Evolutionary conservation across 805 yeast genomes (phyloP).

Genomic region (Candida germanica): DNA sequence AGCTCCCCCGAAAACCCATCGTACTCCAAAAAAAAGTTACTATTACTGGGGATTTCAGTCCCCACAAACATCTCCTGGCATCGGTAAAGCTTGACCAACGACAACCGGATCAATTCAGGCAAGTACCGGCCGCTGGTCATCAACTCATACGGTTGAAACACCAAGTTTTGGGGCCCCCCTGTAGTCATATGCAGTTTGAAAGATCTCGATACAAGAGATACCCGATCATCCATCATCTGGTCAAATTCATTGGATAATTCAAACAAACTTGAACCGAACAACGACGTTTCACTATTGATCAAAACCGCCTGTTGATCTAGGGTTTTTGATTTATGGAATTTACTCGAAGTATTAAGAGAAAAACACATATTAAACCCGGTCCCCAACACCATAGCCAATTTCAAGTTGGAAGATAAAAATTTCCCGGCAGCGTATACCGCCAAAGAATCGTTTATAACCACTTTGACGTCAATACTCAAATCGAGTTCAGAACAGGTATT

Average conservation of each 20-base stretch:
- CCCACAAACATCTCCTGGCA: slow-evolving; percentile 24
- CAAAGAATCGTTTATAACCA: slow-evolving; percentile 62
- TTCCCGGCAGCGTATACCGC: slow-evolving; percentile 59
- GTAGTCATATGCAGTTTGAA: slow-evolving; percentile 30
- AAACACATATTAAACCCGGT: slow-evolving; percentile 65
- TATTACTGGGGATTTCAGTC: slow-evolving; percentile 2
- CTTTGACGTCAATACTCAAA: slow-evolving; percentile 35
- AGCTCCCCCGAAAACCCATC: slow-evolving; percentile 41
- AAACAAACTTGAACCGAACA: slow-evolving; percentile 45
- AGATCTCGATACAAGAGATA: slow-evolving; percentile 8
- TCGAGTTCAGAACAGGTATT: slow-evolving; percentile 20
- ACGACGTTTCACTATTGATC: slow-evolving; percentile 53
- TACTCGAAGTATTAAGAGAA: slow-evolving; percentile 20
- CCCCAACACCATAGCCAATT: slow-evolving; percentile 61
- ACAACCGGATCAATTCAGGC: slow-evolving; percentile 50
- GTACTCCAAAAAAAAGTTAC: slow-evolving; percentile 17
- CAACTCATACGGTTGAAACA: slow-evolving; percentile 57
- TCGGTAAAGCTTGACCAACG: slow-evolving; percentile 32
- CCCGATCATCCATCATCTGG: slow-evolving; percentile 28
- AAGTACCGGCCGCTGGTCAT: slow-evolving; percentile 55
- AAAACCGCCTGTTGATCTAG: slow-evolving; percentile 20
- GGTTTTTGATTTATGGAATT: slow-evolving; percentile 14
- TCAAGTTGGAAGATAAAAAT: slow-evolving; percentile 32
- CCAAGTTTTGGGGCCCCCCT: slow-evolving; percentile 14
- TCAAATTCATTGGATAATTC: slow-evolving; percentile 38